These are phyloP conservation scores for Protomyces inundatus DNA, from an alignment of 1,139 yeast species.

Conservation along the genomic window DNA sequence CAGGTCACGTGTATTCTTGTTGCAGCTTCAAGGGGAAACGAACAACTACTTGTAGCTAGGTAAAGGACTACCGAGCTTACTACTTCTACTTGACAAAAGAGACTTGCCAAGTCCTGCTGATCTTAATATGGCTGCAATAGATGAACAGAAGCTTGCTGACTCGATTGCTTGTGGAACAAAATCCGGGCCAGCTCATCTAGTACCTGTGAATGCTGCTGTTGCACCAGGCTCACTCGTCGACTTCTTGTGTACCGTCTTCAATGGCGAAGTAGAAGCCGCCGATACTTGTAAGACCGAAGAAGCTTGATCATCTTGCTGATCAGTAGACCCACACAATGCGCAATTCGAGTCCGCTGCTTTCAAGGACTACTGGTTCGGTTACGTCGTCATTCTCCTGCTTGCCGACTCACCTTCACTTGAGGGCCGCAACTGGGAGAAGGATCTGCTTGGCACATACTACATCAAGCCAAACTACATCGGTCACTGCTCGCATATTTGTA, in stretches of 20 bases:
- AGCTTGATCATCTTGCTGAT: neutral
- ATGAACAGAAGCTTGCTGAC: too few relatives aligned
- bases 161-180: neutral
- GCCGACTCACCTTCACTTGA: slow-evolving; percentile 56
- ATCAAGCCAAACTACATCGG: slow-evolving; percentile 90
- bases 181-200: neutral
- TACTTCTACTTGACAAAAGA: too few relatives aligned
- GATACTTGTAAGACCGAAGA: slow-evolving; percentile 4
- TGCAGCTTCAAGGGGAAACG: too few relatives aligned
- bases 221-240: slow-evolving; percentile 6
- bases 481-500: slow-evolving; percentile 85
- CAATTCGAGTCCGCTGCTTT: slow-evolving; percentile 52
- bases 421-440: slow-evolving; percentile 39
- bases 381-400: slow-evolving; percentile 77
- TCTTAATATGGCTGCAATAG: too few relatives aligned
- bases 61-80: too few relatives aligned
- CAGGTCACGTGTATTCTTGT: too few relatives aligned
- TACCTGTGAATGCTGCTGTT: neutral
- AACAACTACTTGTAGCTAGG: too few relatives aligned
- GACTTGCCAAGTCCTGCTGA: too few relatives aligned
- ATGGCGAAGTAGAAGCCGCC: slow-evolving; percentile 18
- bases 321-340: slow-evolving; percentile 8
- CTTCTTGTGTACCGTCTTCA: slow-evolving; percentile 1
- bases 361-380: slow-evolving; percentile 77
- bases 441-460: slow-evolving; percentile 77